These are phyloP conservation scores for Ochetophila trinervis DNA, from an alignment of 306 rosid species.

Conservation along the genomic window DNA sequence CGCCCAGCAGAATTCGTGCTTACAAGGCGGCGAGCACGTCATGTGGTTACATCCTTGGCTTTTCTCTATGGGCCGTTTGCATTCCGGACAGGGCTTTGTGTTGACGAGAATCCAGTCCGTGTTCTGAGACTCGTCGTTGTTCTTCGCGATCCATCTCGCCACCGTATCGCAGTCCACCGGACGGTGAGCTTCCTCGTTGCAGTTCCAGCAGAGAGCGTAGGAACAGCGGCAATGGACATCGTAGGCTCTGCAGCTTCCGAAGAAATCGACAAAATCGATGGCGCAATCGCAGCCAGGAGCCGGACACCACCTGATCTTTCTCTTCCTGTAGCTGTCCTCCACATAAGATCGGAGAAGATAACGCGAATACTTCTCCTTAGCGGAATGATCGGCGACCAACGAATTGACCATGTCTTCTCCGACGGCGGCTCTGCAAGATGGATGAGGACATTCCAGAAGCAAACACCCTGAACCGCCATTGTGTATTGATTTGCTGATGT, in stretches of 20 bases:
- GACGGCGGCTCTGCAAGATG: constrained; percentile 66
- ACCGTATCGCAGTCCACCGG: constrained; percentile 82
- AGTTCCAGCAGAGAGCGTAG: constrained; percentile 74
- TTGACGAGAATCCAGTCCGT: constrained; percentile 86
- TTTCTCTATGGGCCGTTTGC: constrained; percentile 89
- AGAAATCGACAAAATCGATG: constrained; percentile 52
- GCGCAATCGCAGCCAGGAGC: constrained; percentile 81
- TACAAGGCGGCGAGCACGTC: constrained; percentile 83
- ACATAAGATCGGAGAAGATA: constrained; percentile 71
- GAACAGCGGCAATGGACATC: constrained; percentile 75
- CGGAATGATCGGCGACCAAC: constrained; percentile 39
- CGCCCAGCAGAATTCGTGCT: constrained; percentile 85
- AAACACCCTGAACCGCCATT: constrained; percentile 81
- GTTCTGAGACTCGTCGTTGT: constrained; percentile 70
- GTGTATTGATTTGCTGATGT: constrained; percentile 60
- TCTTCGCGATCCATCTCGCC: constrained; percentile 66
- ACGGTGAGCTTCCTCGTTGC: constrained; percentile 84
- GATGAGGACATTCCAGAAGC: constrained; percentile 77
- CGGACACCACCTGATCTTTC: constrained; percentile 92
- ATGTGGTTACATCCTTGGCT: constrained; percentile 91
- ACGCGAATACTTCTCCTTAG: constrained; percentile 54
- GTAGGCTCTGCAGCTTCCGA: constrained; percentile 50
- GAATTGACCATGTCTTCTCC: constrained; percentile 62
- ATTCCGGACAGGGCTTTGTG: constrained; percentile 89
- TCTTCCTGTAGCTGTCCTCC: constrained; percentile 56